Evolutionary conservation across 2,329 filamentous ascomycete species (phyloP).

Genomic region (Hypoxylon sp.): DNA sequence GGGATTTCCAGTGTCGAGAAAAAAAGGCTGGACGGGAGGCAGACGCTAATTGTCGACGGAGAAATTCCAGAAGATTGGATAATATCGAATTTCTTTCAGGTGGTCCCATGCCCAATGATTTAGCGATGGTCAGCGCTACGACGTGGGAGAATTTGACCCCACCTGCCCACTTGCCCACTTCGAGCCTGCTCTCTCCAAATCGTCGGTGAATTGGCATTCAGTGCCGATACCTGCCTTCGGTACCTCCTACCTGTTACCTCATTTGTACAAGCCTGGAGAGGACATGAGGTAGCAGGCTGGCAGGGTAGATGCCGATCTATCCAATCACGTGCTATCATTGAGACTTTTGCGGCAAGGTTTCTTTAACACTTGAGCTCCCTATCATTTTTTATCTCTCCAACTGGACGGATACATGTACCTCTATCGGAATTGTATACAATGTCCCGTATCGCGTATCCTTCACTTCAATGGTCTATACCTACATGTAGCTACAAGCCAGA

Average conservation of each 20-base stretch:
- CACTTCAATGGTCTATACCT: neutral
- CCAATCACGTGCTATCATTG: constrained; percentile 32
- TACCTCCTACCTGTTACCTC: constrained; percentile 15
- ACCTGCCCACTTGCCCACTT: constrained; percentile 23
- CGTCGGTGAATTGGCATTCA: constrained; percentile 21
- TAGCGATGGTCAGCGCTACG: constrained; percentile 39
- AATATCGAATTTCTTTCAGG: constrained; percentile 39
- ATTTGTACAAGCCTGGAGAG: constrained; percentile 12
- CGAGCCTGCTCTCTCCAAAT: neutral
- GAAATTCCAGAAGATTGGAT: constrained; percentile 42
- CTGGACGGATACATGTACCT: neutral
- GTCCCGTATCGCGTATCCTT: neutral
- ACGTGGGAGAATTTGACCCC: constrained; percentile 28
- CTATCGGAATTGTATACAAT: neutral
- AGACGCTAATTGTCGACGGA: constrained; percentile 15
- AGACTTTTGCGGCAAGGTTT: constrained; percentile 9
- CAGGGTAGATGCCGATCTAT: constrained; percentile 1
- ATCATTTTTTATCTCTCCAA: neutral
- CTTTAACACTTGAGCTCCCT: constrained; percentile 10
- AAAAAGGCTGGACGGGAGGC: constrained; percentile 1
- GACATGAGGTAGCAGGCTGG: neutral
- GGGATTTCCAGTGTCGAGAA: constrained; percentile 2
- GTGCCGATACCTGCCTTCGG: constrained; percentile 3
- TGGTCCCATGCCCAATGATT: constrained; percentile 37
- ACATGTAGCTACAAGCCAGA: neutral